phyloP scores from a whole-genome alignment of 306 rosid species.

The Abrus pulchellus region DNA sequence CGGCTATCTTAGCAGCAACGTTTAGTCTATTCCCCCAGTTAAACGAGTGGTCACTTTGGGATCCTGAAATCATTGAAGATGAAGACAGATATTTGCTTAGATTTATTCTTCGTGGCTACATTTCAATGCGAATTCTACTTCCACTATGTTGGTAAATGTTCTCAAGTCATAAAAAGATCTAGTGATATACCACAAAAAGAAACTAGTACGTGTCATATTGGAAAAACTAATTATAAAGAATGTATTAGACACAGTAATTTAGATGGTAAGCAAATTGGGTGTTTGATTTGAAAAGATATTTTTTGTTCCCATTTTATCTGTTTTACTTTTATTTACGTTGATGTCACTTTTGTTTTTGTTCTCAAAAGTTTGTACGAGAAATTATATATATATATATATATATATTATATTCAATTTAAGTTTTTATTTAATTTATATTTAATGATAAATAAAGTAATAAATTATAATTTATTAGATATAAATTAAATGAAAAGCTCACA shows the following conservation, averaged over 20 bases:
- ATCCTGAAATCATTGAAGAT: conserved; percentile 51
- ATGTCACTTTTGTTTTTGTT: too few relatives aligned
- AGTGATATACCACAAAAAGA: background rate
- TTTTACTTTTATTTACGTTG: too few relatives aligned
- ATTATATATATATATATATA: too few relatives aligned
- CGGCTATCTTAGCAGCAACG: conserved; percentile 62
- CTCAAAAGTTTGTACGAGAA: too few relatives aligned
- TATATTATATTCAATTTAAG: too few relatives aligned
- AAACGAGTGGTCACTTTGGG: conserved; percentile 56
- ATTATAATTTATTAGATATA: too few relatives aligned
- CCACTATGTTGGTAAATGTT: background rate
- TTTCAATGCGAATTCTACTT: background rate
- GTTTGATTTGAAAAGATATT: too few relatives aligned
- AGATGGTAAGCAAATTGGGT: conserved; percentile 11
- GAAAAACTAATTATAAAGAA: background rate
- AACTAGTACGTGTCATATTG: background rate
- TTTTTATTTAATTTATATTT: too few relatives aligned
- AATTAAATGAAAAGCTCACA: too few relatives aligned
- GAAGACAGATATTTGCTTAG: background rate
- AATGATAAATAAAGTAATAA: too few relatives aligned
- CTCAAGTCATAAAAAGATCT: background rate
- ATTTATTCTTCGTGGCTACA: background rate
- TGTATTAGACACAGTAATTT: background rate
- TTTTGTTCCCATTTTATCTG: too few relatives aligned
- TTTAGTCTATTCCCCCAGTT: conserved; percentile 75